Percentiles rank a stretch among this genome's conserved stretches.
Conservation (phyloP, 345 rosid genomes). For the Conringia planisiliqua region DNA sequence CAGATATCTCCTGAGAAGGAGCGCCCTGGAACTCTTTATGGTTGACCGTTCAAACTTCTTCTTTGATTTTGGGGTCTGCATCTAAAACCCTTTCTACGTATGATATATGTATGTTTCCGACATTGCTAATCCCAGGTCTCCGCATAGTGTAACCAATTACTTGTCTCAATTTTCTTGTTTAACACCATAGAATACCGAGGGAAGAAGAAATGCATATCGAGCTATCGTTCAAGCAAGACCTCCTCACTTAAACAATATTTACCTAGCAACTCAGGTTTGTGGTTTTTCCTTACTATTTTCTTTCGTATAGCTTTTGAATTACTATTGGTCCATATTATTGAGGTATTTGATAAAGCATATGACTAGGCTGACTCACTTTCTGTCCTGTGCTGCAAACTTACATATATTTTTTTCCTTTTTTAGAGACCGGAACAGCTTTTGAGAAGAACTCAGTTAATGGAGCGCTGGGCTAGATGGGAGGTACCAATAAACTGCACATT, state of each 20-base stretch:
- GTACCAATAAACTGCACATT: conserved; percentile 43
- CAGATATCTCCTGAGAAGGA: conserved; percentile 94
- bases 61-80: conserved; percentile 86
- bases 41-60: conserved; percentile 94
- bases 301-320: conserved; percentile 5
- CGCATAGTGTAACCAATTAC: conserved; percentile 7
- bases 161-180: conserved; percentile 8
- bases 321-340: conserved; percentile 18
- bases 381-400: conserved; percentile 19
- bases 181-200: conserved; percentile 65
- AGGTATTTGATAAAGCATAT: conserved; percentile 3
- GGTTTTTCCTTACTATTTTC: conserved; percentile 6
- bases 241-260: conserved; percentile 84
- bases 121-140: conserved; percentile 8
- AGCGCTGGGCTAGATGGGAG: conserved; percentile 99
- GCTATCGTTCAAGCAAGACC: conserved; percentile 90
- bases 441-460: conserved; percentile 92
- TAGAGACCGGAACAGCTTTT: conserved; percentile 97
- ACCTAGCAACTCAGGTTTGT: conserved; percentile 94
- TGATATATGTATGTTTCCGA: not conserved
- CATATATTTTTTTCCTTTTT: conserved; percentile 25
- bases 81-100: conserved; percentile 16
- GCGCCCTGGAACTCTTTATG: conserved; percentile 97
- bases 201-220: conserved; percentile 85
- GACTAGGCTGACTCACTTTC: conserved; percentile 11